Base-by-base conservation (phyloP, 306 rosid genomes). In the Chamaecrista fasciculata region DNA sequence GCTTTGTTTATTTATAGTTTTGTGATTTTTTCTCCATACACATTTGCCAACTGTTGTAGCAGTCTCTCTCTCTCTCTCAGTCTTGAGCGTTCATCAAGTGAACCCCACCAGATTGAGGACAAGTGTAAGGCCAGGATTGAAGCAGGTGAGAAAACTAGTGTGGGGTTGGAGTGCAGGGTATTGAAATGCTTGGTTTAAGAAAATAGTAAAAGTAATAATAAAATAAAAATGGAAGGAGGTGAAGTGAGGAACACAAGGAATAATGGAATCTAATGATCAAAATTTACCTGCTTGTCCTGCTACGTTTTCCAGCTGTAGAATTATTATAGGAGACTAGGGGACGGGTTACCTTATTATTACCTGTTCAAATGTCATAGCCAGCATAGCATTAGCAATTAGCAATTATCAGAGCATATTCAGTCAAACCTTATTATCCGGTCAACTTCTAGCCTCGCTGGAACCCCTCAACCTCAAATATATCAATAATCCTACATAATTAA, bases 231-330 rank as follows among this genome's bases (percentile, higher is more conserved):
- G n/a, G n/a, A n/a, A n/a, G n/a, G n/a, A n/a, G n/a, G n/a, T n/a
- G n/a, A n/a, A n/a, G n/a, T 42, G 34, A 77, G 86, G 77, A 79
- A 82, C 86, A 83, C 52, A 79, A 60, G 86, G 95, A 88, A 83
- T 79, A 88, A 83, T 72, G 91, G 95, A 88, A 88, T 88, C 91
- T 88, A 81, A 85, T 86, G 61, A 88, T 79, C 80, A 75, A 83
- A 83, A 9, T 85, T 86, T 73, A 88, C 84, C 77, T 79, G 73
- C 78, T 88, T 88, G 95, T 85, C 91, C 76, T 81, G 73, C 68
- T 79, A 79, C 94, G 78, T 60, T 58, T 64, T 79, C 95, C 91
- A 88, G 95, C 91, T 86, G 88, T 82, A 55, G 37, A n/a, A n/a
- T n/a, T n/a, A n/a, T n/a, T n/a, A n/a, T n/a, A n/a, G n/a, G n/a